Evolutionary conservation across 495 filamentous ascomycete genomes (phyloP), one percentile per base, ranked within the genome.

Genomic region (Penicillium flavigenum): DNA sequence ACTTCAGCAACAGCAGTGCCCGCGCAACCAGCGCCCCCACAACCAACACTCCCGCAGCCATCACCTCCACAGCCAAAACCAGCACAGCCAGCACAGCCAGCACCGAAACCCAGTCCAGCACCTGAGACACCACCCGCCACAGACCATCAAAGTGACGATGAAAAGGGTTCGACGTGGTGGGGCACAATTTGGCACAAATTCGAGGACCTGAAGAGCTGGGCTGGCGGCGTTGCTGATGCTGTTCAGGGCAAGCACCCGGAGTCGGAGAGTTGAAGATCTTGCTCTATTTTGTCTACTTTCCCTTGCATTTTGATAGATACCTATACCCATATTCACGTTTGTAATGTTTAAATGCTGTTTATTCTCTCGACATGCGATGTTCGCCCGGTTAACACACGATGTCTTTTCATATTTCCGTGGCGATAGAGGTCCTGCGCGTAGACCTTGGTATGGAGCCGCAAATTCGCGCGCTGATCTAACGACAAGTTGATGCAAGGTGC

Each of bases 121-220:
- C 5, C 62, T 1, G 59, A 70, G 22, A 51, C 57, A 16, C 42
- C 55, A 6, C 57, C 66, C 16, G 57, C 65, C 1, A 41, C 63
- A 11, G 62, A 67, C 5, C 8, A 66, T 27, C 57, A 60, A 20
- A 62, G 49, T 39, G 63, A 71, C 2, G 61, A 68, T 31, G 72
- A 68, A 22, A 51, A 70, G n/a, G 58, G 49, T 4, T 27, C 65
- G n/a, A 61, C 59, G 20, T 75, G 73, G 74, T 72, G 73, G 72
- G 61, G 61, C 0, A 60, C 59, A 0, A 14, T 77, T 24, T 71
- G 63, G 67, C 60, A 64, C 32, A 76, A 73, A 43, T n/a, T 77
- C 12, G 64, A 72, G 11, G 68, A 70, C 0, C 42, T 69, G 9
- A 76, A 76, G 53, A 56, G 77, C 32, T 79, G 76, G 76, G 70